Conservation (phyloP, 2,329 filamentous ascomycete species). For the Botrytis porri region DNA sequence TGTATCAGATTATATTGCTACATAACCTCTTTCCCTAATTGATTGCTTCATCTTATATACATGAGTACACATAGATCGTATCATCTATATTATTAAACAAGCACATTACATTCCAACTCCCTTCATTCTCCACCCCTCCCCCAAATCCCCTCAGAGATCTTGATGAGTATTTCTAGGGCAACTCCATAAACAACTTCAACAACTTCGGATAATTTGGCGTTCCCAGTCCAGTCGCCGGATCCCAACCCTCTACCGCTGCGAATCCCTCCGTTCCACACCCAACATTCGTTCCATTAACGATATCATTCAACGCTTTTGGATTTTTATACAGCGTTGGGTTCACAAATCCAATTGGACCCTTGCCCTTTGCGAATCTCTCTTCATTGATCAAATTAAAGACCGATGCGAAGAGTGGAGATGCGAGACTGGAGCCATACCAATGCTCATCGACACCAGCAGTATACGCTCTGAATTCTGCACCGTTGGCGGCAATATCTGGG, state of each 20-base stretch:
- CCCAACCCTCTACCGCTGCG: slow-evolving; percentile 35
- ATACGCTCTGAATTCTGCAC: slow-evolving; percentile 36
- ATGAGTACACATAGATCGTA: neutral
- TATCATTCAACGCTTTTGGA: slow-evolving; percentile 38
- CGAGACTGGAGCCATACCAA: slow-evolving; percentile 27
- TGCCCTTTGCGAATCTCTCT: slow-evolving; percentile 6
- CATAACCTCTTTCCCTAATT: neutral
- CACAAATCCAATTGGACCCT: slow-evolving; percentile 15
- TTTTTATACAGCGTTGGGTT: slow-evolving; percentile 22
- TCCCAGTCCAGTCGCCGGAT: slow-evolving; percentile 32
- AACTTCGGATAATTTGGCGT: slow-evolving; percentile 35
- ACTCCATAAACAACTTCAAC: slow-evolving; percentile 28
- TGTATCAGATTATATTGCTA: neutral
- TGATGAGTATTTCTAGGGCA: slow-evolving; percentile 23
- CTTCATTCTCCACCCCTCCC: neutral
- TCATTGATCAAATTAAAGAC: slow-evolving; percentile 28
- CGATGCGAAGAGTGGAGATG: slow-evolving; percentile 29
- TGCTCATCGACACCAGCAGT: slow-evolving; percentile 13
- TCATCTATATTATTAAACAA: neutral
- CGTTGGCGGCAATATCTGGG: slow-evolving; percentile 55
- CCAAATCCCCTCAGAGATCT: neutral
- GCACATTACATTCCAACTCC: neutral
- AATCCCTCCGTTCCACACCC: slow-evolving; percentile 40
- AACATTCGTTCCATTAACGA: slow-evolving; percentile 35
- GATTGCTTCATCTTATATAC: neutral